These are phyloP conservation scores for Geosmithia morbida DNA, from an alignment of 2,329 filamentous ascomycete species.

Conservation along the genomic window DNA sequence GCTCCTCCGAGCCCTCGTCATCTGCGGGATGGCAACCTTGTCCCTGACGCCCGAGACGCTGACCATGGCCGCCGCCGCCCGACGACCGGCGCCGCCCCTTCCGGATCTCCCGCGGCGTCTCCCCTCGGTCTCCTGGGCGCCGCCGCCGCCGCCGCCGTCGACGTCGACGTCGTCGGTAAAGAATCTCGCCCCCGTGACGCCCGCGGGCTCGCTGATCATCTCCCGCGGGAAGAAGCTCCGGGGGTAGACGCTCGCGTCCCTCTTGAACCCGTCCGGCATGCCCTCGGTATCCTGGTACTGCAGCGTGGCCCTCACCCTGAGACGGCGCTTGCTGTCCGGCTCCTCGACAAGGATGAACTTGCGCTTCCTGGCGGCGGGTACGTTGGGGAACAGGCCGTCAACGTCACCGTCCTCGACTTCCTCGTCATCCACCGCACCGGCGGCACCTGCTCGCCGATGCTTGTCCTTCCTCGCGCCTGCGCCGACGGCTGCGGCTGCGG, in stretches of 20 bases:
- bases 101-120: slow-evolving; percentile 20
- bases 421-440: slow-evolving; percentile 22
- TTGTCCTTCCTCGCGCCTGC: slow-evolving; percentile 3
- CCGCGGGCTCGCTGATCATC: slow-evolving; percentile 76
- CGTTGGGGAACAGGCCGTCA: slow-evolving; percentile 67
- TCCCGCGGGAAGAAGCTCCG: slow-evolving; percentile 85
- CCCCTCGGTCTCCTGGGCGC: slow-evolving; percentile 32
- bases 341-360: slow-evolving; percentile 97
- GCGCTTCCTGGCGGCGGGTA: slow-evolving; percentile 80
- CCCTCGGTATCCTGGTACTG: slow-evolving; percentile 89
- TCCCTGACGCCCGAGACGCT: slow-evolving; percentile 21
- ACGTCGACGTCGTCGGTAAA: slow-evolving; percentile 52
- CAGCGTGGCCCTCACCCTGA: slow-evolving; percentile 85
- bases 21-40: slow-evolving; percentile 61
- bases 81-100: slow-evolving; percentile 20
- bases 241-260: slow-evolving; percentile 77
- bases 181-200: slow-evolving; percentile 59
- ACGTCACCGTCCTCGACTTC: slow-evolving; percentile 13
- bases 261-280: slow-evolving; percentile 90
- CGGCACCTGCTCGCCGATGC: slow-evolving; percentile 27
- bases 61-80: slow-evolving; percentile 42
- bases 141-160: slow-evolving; percentile 29
- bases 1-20: slow-evolving; percentile 52
- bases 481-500: no score
- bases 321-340: slow-evolving; percentile 54